phyloP scores from a whole-genome alignment of 2,329 filamentous ascomycete species.

The Aspergillus unguis region DNA sequence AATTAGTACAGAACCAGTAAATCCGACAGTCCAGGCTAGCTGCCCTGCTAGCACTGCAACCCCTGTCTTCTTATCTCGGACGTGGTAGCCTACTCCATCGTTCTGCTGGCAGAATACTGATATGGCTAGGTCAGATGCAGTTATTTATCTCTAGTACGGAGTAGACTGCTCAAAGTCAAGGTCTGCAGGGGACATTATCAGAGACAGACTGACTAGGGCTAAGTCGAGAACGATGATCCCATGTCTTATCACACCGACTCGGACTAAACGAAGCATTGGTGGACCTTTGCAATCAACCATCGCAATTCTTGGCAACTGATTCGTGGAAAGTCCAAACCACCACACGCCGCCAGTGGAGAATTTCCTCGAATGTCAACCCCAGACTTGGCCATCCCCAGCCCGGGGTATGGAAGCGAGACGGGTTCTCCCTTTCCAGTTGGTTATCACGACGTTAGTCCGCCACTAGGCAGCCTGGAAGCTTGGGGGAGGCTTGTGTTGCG shows the following conservation, averaged over 20 bases:
- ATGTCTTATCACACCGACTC: too few relatives aligned
- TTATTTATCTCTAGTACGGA: too few relatives aligned
- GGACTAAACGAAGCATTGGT: constrained; percentile 21
- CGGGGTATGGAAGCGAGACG: background rate
- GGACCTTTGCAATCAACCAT: constrained; percentile 23
- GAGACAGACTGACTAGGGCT: background rate
- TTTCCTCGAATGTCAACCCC: constrained; percentile 33
- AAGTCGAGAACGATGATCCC: background rate
- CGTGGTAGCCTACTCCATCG: too few relatives aligned
- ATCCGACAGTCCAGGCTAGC: too few relatives aligned
- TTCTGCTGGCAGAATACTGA: background rate
- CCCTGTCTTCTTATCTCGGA: too few relatives aligned
- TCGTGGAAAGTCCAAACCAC: constrained; percentile 26
- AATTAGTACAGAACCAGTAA: too few relatives aligned
- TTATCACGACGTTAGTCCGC: constrained; percentile 24
- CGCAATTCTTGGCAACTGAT: constrained; percentile 18
- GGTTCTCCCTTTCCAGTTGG: background rate
- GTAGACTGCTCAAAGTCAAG: too few relatives aligned
- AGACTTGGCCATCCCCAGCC: constrained; percentile 21
- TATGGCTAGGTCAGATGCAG: background rate
- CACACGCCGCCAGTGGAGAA: constrained; percentile 21
- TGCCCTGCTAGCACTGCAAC: too few relatives aligned
- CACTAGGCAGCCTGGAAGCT: constrained; percentile 25
- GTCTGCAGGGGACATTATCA: too few relatives aligned
- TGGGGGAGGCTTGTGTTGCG: constrained; percentile 7